Conservation (phyloP, 2,329 filamentous ascomycete species). For the Curvularia spicifera region DNA sequence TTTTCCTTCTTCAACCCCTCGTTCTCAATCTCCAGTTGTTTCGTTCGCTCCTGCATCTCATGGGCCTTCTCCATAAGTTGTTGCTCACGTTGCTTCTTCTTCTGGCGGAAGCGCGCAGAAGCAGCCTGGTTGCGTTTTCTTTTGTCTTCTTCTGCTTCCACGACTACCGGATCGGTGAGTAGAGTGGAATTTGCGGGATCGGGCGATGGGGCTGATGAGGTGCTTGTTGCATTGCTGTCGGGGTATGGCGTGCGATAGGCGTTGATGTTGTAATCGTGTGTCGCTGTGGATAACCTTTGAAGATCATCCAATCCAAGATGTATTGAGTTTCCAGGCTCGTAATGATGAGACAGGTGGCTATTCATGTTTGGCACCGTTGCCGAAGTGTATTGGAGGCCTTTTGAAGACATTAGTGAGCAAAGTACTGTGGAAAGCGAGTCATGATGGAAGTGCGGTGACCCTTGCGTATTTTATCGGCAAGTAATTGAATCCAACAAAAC, state of each 20-base stretch:
- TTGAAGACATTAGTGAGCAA: conserved; percentile 34
- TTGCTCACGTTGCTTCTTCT: conserved; percentile 95
- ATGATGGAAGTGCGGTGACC: neutral
- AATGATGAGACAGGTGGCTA: conserved; percentile 31
- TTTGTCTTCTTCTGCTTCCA: conserved; percentile 82
- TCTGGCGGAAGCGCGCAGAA: conserved; percentile 86
- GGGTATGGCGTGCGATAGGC: conserved; percentile 42
- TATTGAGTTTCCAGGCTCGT: conserved; percentile 34
- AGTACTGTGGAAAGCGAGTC: conserved; percentile 11
- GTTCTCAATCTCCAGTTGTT: conserved; percentile 65
- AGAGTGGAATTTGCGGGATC: conserved; percentile 25
- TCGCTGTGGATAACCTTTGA: conserved; percentile 36
- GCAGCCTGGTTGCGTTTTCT: conserved; percentile 87
- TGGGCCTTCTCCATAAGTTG: conserved; percentile 63
- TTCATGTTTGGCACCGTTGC: conserved; percentile 40
- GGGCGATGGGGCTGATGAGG: conserved; percentile 35
- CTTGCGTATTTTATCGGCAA: conserved; percentile 13
- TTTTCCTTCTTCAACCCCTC: conserved; percentile 52
- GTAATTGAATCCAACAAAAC: neutral
- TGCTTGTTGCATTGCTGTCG: conserved; percentile 41
- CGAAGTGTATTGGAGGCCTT: conserved; percentile 40
- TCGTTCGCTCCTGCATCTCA: conserved; percentile 82
- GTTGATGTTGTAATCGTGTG: conserved; percentile 33
- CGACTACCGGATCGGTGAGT: conserved; percentile 32
- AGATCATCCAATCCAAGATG: conserved; percentile 39